Conservation (phyloP, 148 eudicot species). For the Amaranthus hypochondriacus region DNA sequence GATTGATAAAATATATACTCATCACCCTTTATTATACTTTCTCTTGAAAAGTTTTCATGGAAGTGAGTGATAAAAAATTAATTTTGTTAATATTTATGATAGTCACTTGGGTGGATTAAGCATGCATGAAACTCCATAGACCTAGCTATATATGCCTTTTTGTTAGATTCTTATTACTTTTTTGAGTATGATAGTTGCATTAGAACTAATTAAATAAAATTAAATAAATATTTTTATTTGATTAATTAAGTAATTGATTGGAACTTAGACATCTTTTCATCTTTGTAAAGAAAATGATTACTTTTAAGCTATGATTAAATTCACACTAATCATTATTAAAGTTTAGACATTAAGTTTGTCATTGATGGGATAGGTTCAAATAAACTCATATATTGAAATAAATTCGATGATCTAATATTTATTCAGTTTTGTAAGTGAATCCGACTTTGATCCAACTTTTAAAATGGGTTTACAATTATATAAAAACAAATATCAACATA, state of each 20-base stretch:
- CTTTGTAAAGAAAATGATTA: background rate
- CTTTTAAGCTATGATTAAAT: background rate
- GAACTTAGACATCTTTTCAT: slow-evolving; percentile 1
- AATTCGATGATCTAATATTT: too few species aligned
- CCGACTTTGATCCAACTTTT: too few species aligned
- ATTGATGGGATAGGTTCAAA: too few species aligned
- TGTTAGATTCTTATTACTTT: slow-evolving; percentile 15
- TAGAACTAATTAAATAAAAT: background rate
- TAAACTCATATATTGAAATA: too few species aligned
- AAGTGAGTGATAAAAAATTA: slow-evolving; percentile 20
- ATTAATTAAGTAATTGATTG: too few species aligned
- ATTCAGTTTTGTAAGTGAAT: too few species aligned
- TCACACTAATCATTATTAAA: background rate
- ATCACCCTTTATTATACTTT: background rate
- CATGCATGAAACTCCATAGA: slow-evolving; percentile 2
- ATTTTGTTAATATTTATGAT: background rate
- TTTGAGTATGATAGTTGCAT: background rate
- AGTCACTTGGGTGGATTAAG: slow-evolving; percentile 10
- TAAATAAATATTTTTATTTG: too few species aligned
- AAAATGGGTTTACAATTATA: too few species aligned
- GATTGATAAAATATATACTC: background rate
- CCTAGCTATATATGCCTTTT: background rate
- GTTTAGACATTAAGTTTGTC: background rate
- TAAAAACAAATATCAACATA: too few species aligned
- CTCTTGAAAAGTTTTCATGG: slow-evolving; percentile 15